Percentiles rank a stretch among this genome's conserved stretches.
Evolutionary conservation across 148 eudicot species (phyloP).

Genomic region (Rheum nobile): DNA sequence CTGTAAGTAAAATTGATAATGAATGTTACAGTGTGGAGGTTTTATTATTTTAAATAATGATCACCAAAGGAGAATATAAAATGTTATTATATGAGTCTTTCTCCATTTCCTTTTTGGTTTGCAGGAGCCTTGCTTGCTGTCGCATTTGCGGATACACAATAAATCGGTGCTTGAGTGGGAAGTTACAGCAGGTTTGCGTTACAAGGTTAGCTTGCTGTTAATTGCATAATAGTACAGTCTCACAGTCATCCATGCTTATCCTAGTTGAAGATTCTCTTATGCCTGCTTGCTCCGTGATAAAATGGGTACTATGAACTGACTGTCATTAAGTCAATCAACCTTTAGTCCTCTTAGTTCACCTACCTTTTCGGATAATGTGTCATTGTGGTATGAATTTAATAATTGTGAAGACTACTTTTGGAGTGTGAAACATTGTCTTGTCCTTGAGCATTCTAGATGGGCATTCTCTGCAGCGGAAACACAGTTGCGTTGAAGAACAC

Average conservation of each 20-base stretch:
- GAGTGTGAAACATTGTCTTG: neutral
- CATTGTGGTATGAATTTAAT: neutral
- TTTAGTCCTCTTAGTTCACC: neutral
- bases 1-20: neutral
- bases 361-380: neutral
- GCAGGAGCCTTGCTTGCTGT: slow-evolving; percentile 74
- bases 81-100: neutral
- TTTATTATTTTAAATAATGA: neutral
- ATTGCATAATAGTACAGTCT: neutral
- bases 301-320: neutral
- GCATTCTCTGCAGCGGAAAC: neutral
- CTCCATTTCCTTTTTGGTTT: slow-evolving; percentile 11
- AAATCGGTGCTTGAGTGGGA: slow-evolving; percentile 92
- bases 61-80: neutral
- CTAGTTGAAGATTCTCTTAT: neutral
- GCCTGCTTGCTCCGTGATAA: neutral
- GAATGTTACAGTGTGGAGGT: neutral
- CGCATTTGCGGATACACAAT: slow-evolving; percentile 66
- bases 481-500: too few species aligned
- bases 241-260: neutral
- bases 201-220: slow-evolving; percentile 38
- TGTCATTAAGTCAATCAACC: neutral
- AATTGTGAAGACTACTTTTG: neutral
- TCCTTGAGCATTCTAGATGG: neutral
- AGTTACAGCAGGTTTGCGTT: slow-evolving; percentile 66